phyloP scores from a whole-genome alignment of 169 alveolate genomes.

The Plasmodium gonderi region DNA sequence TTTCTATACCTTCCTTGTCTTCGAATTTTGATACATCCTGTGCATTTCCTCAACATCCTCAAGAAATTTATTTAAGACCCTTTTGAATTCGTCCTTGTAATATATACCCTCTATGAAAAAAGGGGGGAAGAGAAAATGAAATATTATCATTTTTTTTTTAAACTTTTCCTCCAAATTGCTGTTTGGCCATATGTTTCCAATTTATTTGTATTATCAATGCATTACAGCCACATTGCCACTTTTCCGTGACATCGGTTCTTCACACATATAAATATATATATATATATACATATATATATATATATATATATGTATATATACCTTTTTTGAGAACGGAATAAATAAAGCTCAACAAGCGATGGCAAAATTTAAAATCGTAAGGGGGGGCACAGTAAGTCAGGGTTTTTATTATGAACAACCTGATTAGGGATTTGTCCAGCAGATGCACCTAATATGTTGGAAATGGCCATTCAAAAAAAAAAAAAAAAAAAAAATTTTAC shows the following conservation, averaged over 20 bases:
- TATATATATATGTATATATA: neutral
- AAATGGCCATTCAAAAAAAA: too few relatives aligned
- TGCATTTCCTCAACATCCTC: conserved; percentile 51
- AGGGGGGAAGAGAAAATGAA: too few relatives aligned
- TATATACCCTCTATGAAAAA: conserved; percentile 46
- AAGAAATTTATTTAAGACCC: conserved; percentile 42
- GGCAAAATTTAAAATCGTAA: conserved; percentile 76
- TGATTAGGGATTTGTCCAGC: conserved; percentile 77
- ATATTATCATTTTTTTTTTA: too few relatives aligned
- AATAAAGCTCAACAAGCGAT: conserved; percentile 26
- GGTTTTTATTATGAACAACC: conserved; percentile 77
- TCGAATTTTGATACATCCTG: conserved; percentile 26
- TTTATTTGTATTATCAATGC: too few relatives aligned
- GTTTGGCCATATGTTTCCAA: too few relatives aligned
- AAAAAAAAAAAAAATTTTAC: neutral
- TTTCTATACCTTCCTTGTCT: conserved; percentile 43
- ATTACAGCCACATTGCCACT: too few relatives aligned
- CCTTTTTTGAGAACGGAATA: conserved; percentile 52
- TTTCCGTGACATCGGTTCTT: too few relatives aligned
- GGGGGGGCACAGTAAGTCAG: conserved; percentile 81
- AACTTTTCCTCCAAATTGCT: too few relatives aligned
- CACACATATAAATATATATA: too few relatives aligned
- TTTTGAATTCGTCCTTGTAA: conserved; percentile 56
- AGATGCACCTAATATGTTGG: conserved; percentile 5
- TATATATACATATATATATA: too few relatives aligned